Base-by-base conservation (phyloP, 768 basidiomycete genomes). In the Termitomyces bulborhizus region DNA sequence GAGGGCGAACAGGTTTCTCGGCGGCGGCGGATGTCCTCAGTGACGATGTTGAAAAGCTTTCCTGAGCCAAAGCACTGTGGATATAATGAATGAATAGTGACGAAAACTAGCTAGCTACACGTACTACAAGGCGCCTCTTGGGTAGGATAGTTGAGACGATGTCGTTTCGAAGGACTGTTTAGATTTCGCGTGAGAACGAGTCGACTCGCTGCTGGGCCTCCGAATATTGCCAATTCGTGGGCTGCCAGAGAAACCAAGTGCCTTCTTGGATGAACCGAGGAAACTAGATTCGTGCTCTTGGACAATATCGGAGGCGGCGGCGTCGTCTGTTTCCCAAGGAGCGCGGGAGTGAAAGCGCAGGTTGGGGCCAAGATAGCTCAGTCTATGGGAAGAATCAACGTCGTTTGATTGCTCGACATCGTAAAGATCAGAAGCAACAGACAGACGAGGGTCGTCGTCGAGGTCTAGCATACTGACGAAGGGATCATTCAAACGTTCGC, bases 341-440 rank as follows among this genome's bases (percentile, higher is more conserved):
- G 90, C 86, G 26, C 79, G 85, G 58, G 86, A 88, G 68, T 90
- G 87, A 65, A 90, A 83, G 49, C 84, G 83, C 79, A 91, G 88
- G 69, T 83, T 90, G 31, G 90, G 90, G n/a, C 90, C 90, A 34
- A 86, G 81, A 46, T 85, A 71, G 62, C 86, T 90, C 69, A 90
- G 80, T 51, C 84, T 77, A 56, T 76, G 68, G 1, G 76, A 69
- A 37, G 73, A 62, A 8, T 75, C 75, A n/a, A 39, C 26, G 49
- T 39, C 49, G 6, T 49, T n/a, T 46, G 77, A 71, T 46, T 70
- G 64, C 46, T 73, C 67, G 36, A 66, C 62, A 24, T 67, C 57
- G 45, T 69, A 63, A 15, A 60, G 47, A 31, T 66, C 63, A 41
- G 68, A 65, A 18, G 68, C 61, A 13, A 67, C 62, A 24, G 75